These are phyloP conservation scores for Nicotiana undulata DNA, from an alignment of 257 asterid species.

Conservation along the genomic window DNA sequence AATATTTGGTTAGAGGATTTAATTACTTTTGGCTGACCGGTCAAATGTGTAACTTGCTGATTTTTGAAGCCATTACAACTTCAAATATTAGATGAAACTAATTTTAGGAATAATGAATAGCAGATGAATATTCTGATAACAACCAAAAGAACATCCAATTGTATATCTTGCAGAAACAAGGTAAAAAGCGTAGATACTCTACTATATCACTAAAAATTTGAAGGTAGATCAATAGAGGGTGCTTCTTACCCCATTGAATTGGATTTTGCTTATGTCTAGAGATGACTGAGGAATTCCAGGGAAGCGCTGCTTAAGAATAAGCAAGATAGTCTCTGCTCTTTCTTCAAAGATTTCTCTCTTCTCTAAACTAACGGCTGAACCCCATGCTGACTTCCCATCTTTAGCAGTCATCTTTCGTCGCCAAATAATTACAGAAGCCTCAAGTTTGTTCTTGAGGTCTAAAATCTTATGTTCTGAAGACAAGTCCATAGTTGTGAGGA, in stretches of 20 bases:
- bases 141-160: not conserved
- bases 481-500: conserved; percentile 40
- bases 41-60: too few species aligned
- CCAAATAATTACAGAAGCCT: conserved; percentile 74
- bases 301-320: conserved; percentile 62
- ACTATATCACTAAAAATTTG: not conserved
- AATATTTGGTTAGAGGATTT: too few species aligned
- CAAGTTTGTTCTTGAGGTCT: conserved; percentile 57
- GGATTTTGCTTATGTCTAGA: conserved; percentile 84
- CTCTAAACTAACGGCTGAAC: conserved; percentile 53
- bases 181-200: not conserved
- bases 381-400: conserved; percentile 63
- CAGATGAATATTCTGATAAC: not conserved
- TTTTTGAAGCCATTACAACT: too few species aligned
- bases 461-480: conserved; percentile 60
- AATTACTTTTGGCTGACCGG: too few species aligned
- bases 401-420: conserved; percentile 53
- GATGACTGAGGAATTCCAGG: conserved; percentile 88
- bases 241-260: conserved; percentile 50
- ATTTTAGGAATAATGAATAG: not conserved
- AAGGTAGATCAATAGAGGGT: not conserved
- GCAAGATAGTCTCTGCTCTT: conserved; percentile 65
- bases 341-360: conserved; percentile 72
- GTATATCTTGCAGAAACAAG: not conserved
- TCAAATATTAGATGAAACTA: too few species aligned